These are phyloP conservation scores for Ustilago curta DNA, from an alignment of 1,284 basidiomycete species.

Conservation along the genomic window DNA sequence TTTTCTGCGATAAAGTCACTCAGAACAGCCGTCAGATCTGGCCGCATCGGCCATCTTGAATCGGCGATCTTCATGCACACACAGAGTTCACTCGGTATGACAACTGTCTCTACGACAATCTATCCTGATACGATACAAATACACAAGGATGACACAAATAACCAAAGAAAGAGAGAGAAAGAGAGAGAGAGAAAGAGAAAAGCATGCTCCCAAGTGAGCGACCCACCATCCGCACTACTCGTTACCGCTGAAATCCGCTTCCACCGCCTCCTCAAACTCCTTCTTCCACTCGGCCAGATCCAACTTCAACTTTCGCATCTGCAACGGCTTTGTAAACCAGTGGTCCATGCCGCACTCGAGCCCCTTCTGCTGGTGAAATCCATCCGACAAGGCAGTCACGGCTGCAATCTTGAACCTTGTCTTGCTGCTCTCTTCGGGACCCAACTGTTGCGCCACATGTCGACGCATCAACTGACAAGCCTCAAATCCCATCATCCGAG, in stretches of 20 bases:
- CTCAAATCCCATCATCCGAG: slow-evolving; percentile 58
- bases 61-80: too few relatives aligned
- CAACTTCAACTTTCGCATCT: slow-evolving; percentile 34
- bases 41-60: too few relatives aligned
- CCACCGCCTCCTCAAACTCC: slow-evolving; percentile 24
- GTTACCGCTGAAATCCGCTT: not conserved
- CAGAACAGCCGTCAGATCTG: too few relatives aligned
- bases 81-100: too few relatives aligned
- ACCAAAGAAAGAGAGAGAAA: not conserved
- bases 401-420: slow-evolving; percentile 47
- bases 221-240: not conserved
- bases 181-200: not conserved
- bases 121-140: not conserved
- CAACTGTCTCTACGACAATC: not conserved
- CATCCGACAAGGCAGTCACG: slow-evolving; percentile 48
- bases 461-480: slow-evolving; percentile 49
- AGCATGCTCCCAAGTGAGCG: slow-evolving; percentile 21
- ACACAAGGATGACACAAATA: not conserved
- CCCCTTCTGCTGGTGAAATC: slow-evolving; percentile 38
- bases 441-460: slow-evolving; percentile 13
- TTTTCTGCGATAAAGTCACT: too few relatives aligned
- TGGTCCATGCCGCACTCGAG: slow-evolving; percentile 54
- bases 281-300: slow-evolving; percentile 43
- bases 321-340: slow-evolving; percentile 51
- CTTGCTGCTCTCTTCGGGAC: not conserved